These are phyloP conservation scores for Talaromyces pinophilus DNA, from an alignment of 2,329 filamentous ascomycete genomes.

Conservation along the genomic window DNA sequence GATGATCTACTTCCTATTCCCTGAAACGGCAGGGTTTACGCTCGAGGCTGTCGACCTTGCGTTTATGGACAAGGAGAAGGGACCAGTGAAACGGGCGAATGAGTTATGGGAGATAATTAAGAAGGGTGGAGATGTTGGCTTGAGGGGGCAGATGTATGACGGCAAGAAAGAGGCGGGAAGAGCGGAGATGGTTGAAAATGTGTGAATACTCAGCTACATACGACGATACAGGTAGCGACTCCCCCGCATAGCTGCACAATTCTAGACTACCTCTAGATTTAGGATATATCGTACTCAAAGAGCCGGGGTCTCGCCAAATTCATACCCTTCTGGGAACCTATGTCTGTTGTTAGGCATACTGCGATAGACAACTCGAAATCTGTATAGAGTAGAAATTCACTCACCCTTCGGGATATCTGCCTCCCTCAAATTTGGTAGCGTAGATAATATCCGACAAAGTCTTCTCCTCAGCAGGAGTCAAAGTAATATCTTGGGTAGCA, in stretches of 20 bases:
- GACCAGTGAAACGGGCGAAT: constrained; percentile 10
- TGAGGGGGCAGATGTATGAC: constrained; percentile 4
- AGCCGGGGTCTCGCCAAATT: constrained; percentile 20
- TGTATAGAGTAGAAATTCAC: neutral
- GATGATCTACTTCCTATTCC: neutral
- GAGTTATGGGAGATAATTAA: constrained; percentile 14
- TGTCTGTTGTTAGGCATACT: neutral
- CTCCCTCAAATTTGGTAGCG: constrained; percentile 14
- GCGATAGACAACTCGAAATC: neutral
- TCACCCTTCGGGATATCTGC: constrained; percentile 17
- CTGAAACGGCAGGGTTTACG: neutral
- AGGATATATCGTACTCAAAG: neutral
- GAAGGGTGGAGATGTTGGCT: constrained; percentile 9
- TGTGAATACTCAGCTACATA: neutral
- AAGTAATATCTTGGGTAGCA: neutral
- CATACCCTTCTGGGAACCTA: constrained; percentile 17
- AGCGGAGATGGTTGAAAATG: constrained; percentile 15
- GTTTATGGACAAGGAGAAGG: constrained; percentile 19
- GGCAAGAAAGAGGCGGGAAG: constrained; percentile 1
- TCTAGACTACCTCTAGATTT: too few species aligned
- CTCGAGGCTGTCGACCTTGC: neutral
- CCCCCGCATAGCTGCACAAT: too few species aligned
- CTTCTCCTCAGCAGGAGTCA: neutral
- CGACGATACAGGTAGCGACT: neutral
- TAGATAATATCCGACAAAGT: constrained; percentile 1